phyloP scores from a whole-genome alignment of 148 eudicot species.

The Chenopodium album region DNA sequence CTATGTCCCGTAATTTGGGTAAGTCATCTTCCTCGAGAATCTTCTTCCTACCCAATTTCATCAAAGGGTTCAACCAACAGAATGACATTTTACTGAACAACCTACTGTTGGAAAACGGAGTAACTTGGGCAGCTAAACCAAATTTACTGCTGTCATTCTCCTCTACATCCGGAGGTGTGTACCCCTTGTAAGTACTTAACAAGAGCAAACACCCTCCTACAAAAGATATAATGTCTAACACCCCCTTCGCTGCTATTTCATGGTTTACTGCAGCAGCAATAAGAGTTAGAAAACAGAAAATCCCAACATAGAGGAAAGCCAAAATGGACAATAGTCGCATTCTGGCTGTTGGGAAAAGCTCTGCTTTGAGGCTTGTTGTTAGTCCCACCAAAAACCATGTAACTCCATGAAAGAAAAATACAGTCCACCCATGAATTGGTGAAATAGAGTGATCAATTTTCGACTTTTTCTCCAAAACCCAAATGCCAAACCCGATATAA shows the following conservation, averaged over 20 bases:
- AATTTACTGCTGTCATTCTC: slow-evolving; percentile 25
- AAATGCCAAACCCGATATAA: slow-evolving; percentile 16
- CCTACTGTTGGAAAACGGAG: slow-evolving; percentile 51
- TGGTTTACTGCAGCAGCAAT: slow-evolving; percentile 25
- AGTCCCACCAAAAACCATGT: slow-evolving; percentile 54
- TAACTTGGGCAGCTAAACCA: slow-evolving; percentile 29
- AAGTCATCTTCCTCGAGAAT: slow-evolving; percentile 61
- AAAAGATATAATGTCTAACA: slow-evolving; percentile 47
- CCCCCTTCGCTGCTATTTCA: slow-evolving; percentile 35
- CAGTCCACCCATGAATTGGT: slow-evolving; percentile 58
- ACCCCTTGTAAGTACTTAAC: slow-evolving; percentile 54
- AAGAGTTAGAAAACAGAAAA: slow-evolving; percentile 30
- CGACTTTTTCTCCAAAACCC: slow-evolving; percentile 31
- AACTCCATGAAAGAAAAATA: slow-evolving; percentile 50
- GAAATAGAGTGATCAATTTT: slow-evolving; percentile 33
- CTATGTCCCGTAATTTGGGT: slow-evolving; percentile 50
- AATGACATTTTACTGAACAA: slow-evolving; percentile 51
- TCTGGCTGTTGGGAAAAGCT: slow-evolving; percentile 19
- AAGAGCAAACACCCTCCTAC: slow-evolving; percentile 55
- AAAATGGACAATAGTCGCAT: slow-evolving; percentile 34
- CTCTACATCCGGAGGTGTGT: slow-evolving; percentile 39
- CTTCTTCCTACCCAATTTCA: slow-evolving; percentile 60
- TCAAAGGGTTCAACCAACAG: slow-evolving; percentile 77
- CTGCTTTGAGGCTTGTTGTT: slow-evolving; percentile 47
- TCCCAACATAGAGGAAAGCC: slow-evolving; percentile 14